A percentile compares a stretch with the other conserved stretches of the same genome.
These are phyloP conservation scores for Citrus australasica DNA, from an alignment of 345 rosid genomes.

Conservation along the genomic window DNA sequence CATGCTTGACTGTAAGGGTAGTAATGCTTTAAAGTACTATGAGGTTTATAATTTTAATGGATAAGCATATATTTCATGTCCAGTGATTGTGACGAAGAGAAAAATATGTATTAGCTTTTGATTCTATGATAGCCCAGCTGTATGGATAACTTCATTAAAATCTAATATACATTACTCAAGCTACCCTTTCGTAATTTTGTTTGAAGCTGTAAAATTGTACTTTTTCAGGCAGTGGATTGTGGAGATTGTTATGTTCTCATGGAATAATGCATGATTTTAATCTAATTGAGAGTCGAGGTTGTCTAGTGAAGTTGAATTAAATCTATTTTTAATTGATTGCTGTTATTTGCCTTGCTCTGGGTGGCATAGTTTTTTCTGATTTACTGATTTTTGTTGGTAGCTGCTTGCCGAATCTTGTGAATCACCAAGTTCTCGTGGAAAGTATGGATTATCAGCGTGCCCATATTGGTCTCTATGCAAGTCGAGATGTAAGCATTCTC, in stretches of 20 bases:
- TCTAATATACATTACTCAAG: background rate
- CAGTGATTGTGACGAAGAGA: background rate
- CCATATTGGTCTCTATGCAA: constrained; percentile 91
- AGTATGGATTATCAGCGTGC: constrained; percentile 81
- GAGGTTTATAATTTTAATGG: background rate
- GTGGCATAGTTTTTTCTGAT: constrained; percentile 1
- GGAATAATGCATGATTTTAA: background rate
- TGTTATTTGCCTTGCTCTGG: constrained; percentile 7
- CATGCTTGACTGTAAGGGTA: background rate
- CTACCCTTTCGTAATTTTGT: background rate
- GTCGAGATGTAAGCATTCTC: constrained; percentile 68
- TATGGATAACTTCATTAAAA: background rate
- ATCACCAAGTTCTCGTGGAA: constrained; percentile 78
- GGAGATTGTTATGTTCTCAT: background rate
- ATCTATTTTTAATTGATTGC: background rate
- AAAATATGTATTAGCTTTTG: background rate
- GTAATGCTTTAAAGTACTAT: background rate
- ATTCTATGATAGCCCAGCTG: background rate
- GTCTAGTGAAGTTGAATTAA: background rate
- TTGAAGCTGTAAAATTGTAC: background rate
- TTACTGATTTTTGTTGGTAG: constrained; percentile 35
- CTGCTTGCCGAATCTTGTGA: constrained; percentile 84
- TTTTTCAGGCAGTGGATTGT: background rate
- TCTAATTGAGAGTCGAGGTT: background rate
- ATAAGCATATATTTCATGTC: background rate